Evolutionary conservation across 345 rosid species (phyloP).

Genomic region (Dipteronia dyeriana): DNA sequence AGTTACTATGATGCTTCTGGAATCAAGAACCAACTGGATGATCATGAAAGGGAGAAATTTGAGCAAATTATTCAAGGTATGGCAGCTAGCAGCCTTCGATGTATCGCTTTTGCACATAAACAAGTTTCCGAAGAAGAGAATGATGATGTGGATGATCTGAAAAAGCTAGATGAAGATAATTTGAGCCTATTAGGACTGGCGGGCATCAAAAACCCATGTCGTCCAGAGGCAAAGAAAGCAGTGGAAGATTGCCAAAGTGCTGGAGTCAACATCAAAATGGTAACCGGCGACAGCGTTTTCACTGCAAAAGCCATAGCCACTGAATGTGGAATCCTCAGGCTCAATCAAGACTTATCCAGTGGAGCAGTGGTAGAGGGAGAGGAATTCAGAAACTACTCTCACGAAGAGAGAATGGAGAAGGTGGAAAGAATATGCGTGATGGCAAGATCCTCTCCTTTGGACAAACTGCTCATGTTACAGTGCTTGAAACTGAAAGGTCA

Average conservation of each 20-base stretch:
- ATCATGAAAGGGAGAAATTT: conserved; percentile 31
- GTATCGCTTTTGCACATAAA: conserved; percentile 73
- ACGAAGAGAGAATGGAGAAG: conserved; percentile 42
- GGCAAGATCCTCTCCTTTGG: conserved; percentile 77
- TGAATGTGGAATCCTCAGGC: conserved; percentile 66
- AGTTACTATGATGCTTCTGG: background rate
- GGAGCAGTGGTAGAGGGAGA: conserved; percentile 67
- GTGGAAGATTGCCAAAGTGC: conserved; percentile 65
- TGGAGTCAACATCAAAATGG: conserved; percentile 74
- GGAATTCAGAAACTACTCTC: conserved; percentile 46
- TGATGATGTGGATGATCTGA: conserved; percentile 12
- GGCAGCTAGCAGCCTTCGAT: conserved; percentile 71
- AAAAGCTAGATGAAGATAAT: conserved; percentile 41
- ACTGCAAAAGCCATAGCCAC: conserved; percentile 82
- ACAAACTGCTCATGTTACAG: conserved; percentile 77
- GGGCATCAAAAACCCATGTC: conserved; percentile 75
- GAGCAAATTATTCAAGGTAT: conserved; percentile 56
- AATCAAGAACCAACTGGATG: conserved; percentile 26
- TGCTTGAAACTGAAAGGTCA: conserved; percentile 65
- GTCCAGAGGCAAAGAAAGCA: conserved; percentile 60
- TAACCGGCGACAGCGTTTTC: conserved; percentile 73
- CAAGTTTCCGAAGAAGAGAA: conserved; percentile 27
- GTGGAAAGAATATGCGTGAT: conserved; percentile 66
- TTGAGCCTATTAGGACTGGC: conserved; percentile 61
- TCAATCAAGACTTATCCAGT: conserved; percentile 22